These are phyloP conservation scores for Neonectria coccinea DNA, from an alignment of 2,329 filamentous ascomycete species.

Conservation along the genomic window DNA sequence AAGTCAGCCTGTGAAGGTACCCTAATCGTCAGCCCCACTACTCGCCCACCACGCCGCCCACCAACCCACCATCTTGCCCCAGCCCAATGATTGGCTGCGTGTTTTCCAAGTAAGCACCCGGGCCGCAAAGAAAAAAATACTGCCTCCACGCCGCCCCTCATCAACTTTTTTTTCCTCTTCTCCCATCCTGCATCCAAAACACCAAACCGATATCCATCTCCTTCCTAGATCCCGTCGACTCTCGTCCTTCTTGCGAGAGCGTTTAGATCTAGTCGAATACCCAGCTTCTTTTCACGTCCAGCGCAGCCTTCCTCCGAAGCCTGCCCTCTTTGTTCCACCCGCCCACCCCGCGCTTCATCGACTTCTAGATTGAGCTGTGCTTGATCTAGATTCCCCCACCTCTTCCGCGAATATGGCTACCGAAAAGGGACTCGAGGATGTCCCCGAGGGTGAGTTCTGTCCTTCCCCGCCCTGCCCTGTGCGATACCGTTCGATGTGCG, in stretches of 20 bases:
- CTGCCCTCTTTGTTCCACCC: slow-evolving; percentile 53
- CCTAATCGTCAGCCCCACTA: slow-evolving; percentile 44
- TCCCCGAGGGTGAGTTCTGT: slow-evolving; percentile 85
- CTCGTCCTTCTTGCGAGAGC: slow-evolving; percentile 60
- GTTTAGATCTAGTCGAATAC: slow-evolving; percentile 60
- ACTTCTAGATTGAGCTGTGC: slow-evolving; percentile 79
- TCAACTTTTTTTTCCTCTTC: slow-evolving; percentile 53
- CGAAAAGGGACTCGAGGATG: slow-evolving; percentile 97
- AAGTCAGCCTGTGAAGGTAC: slow-evolving; percentile 29
- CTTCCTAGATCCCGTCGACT: slow-evolving; percentile 58
- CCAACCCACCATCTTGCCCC: slow-evolving; percentile 19
- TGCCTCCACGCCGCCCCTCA: slow-evolving; percentile 53
- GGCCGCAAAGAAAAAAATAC: slow-evolving; percentile 51
- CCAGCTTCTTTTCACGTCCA: slow-evolving; percentile 44
- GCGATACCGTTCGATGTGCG: slow-evolving; percentile 19
- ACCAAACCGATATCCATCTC: slow-evolving; percentile 49
- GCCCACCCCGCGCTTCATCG: slow-evolving; percentile 55
- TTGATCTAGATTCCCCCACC: slow-evolving; percentile 75
- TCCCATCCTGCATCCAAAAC: slow-evolving; percentile 48
- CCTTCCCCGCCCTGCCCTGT: slow-evolving; percentile 16
- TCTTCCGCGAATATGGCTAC: slow-evolving; percentile 95
- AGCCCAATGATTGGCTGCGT: slow-evolving; percentile 41
- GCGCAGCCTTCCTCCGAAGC: slow-evolving; percentile 52
- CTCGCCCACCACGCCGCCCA: slow-evolving; percentile 34
- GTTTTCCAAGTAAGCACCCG: slow-evolving; percentile 47